Evolutionary conservation across 2,329 filamentous ascomycete genomes (phyloP), one percentile per base, ranked within the genome.

Genomic region (Zymoseptoria brevis): DNA sequence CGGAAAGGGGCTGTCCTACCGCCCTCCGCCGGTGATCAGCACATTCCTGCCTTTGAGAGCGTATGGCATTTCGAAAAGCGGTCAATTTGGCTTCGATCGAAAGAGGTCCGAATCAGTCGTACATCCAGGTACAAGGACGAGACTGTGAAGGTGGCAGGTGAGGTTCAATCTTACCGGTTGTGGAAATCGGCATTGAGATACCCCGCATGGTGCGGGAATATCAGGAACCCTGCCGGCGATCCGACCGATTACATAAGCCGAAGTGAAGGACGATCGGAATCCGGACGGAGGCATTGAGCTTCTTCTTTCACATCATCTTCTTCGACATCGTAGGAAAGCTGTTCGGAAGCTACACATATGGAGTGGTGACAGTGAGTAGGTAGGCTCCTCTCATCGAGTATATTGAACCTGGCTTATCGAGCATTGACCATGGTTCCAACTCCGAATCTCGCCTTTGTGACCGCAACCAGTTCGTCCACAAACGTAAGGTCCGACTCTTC

Each of bases 11-110:
- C 19, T 50, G 22, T 55, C 76, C 63, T 75, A 86, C 84, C 83
- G 78, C 52, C 83, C 85, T 53, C 83, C 84, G 51, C 83, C 85
- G 0, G 84, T 87, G 21, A 88, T 77, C 16, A 88, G 78, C 26
- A 87, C 81, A 66, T 85, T 87, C 35, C 83, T 78, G 57, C 77
- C 79, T 64, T 81, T 80, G 51, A 88, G 76, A n/a, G 77, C 74
- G 73, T 87, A 87, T 1, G 83, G 81, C 84, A 87, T 87, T 13
- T 51, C 73, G 8, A 22, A 26, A 2, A 53, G 50, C 13, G 6
- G 19, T 16, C 9, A 22, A 30, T 19, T 8, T 6, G 54, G 35
- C 26, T 30, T 50, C 30, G 8, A 19, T 49, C 13, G 6, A 57
- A 41, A 52, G 19, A 53, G 26, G 6, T 50, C 13, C 11, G 19